Evolutionary conservation across 768 basidiomycete genomes (phyloP).

Genomic region (Suillus weaverae): DNA sequence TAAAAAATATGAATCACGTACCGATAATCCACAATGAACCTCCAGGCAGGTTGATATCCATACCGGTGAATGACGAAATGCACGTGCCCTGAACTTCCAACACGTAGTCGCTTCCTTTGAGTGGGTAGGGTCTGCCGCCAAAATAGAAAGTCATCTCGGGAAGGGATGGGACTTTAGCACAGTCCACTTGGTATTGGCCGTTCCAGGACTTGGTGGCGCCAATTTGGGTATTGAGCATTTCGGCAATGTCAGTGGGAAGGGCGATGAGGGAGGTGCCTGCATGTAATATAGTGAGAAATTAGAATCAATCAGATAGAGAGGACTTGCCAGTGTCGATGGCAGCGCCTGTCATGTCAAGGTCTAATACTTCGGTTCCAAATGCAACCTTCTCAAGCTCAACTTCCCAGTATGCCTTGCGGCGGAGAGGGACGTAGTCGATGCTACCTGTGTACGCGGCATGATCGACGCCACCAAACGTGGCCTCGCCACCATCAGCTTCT

Average conservation of each 20-base stretch:
- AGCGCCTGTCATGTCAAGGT: constrained; percentile 91
- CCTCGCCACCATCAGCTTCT: constrained; percentile 88
- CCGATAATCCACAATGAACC: constrained; percentile 90
- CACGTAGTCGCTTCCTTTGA: constrained; percentile 87
- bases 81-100: constrained; percentile 90
- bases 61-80: constrained; percentile 88
- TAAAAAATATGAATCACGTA: constrained; percentile 30
- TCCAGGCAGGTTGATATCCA: constrained; percentile 85
- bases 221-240: constrained; percentile 95
- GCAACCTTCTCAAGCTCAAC: constrained; percentile 86
- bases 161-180: constrained; percentile 77
- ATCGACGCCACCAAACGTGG: constrained; percentile 91
- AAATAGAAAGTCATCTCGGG: constrained; percentile 87
- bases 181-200: constrained; percentile 92
- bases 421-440: constrained; percentile 84
- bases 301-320: neutral
- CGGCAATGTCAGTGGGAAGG: constrained; percentile 90
- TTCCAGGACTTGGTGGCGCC: constrained; percentile 95
- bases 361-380: constrained; percentile 86
- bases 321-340: constrained; percentile 84
- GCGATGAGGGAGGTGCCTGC: constrained; percentile 92
- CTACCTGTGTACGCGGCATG: constrained; percentile 71
- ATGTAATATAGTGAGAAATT: constrained; percentile 7
- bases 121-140: constrained; percentile 71
- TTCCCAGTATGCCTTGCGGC: constrained; percentile 98